Evolutionary conservation across 2,329 filamentous ascomycete species (phyloP).

Genomic region (Calonectria pseudoturangicola): DNA sequence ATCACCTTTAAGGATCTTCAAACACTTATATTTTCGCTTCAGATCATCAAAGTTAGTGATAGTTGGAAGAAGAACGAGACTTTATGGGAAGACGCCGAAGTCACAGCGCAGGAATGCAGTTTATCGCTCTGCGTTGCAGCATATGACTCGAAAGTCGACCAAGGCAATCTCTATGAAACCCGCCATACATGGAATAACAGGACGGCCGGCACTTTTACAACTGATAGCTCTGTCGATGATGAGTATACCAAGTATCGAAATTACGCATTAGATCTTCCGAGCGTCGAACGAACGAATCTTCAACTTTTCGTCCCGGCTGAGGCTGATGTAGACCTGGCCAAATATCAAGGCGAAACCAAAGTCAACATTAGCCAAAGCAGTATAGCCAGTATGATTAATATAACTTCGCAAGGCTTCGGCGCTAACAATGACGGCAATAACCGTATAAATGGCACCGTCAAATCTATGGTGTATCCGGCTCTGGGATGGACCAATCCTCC

Average conservation of each 20-base stretch:
- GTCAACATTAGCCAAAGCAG: conserved; percentile 40
- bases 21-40: conserved; percentile 37
- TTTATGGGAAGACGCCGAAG: conserved; percentile 28
- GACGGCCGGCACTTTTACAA: conserved; percentile 4
- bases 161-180: conserved; percentile 30
- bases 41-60: conserved; percentile 25
- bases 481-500: neutral
- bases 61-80: conserved; percentile 31
- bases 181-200: conserved; percentile 22
- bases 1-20: neutral
- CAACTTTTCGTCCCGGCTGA: conserved; percentile 35
- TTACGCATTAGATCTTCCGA: conserved; percentile 1
- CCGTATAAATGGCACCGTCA: too few species aligned
- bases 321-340: neutral
- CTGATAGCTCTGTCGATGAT: fast-evolving
- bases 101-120: conserved; percentile 34
- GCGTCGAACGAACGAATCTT: conserved; percentile 2
- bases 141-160: conserved; percentile 14
- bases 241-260: conserved; percentile 31
- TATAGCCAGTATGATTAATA: neutral
- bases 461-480: conserved; percentile 8
- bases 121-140: conserved; percentile 41
- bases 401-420: conserved; percentile 25
- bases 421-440: neutral
- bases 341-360: neutral